These are phyloP conservation scores for Acrodontium crateriforme DNA, from an alignment of 2,329 filamentous ascomycete species.

Conservation along the genomic window DNA sequence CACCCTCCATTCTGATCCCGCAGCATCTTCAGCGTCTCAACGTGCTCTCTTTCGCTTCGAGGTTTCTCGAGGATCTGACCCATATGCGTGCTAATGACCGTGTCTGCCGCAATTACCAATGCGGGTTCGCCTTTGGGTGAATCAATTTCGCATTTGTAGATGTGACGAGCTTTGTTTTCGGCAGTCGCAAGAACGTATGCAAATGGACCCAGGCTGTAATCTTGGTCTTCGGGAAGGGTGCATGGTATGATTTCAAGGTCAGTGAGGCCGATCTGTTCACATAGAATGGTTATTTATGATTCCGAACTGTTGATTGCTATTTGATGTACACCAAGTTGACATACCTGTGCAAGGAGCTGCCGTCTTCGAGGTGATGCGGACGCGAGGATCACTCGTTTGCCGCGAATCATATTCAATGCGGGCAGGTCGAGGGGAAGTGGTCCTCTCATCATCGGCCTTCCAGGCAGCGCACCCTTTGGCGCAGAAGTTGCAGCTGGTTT, in stretches of 20 bases:
- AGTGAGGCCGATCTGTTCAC: conserved; percentile 60
- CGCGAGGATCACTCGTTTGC: conserved; percentile 74
- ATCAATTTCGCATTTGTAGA: conserved; percentile 48
- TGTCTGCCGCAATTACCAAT: conserved; percentile 81
- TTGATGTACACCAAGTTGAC: conserved; percentile 3
- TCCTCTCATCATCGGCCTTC: conserved; percentile 26
- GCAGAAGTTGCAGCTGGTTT: no score
- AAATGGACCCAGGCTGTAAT: conserved; percentile 65
- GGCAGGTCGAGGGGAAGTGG: conserved; percentile 65
- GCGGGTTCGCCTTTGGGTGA: conserved; percentile 56
- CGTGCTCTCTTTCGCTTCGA: conserved; percentile 63
- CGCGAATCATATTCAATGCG: conserved; percentile 60
- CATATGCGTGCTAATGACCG: conserved; percentile 63
- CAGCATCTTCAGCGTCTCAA: conserved; percentile 68
- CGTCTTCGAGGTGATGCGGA: conserved; percentile 77
- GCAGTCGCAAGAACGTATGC: conserved; percentile 89
- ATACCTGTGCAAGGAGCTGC: conserved; percentile 61
- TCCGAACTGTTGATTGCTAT: no score
- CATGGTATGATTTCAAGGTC: conserved; percentile 78
- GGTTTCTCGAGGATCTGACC: conserved; percentile 88
- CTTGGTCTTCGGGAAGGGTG: conserved; percentile 68
- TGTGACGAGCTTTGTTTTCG: conserved; percentile 64
- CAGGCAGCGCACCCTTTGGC: conserved; percentile 1
- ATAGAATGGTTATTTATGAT: no score
- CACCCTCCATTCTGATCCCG: conserved; percentile 48